These are phyloP conservation scores for Bondarzewia mesenterica DNA, from an alignment of 1,284 basidiomycete species.

Conservation along the genomic window DNA sequence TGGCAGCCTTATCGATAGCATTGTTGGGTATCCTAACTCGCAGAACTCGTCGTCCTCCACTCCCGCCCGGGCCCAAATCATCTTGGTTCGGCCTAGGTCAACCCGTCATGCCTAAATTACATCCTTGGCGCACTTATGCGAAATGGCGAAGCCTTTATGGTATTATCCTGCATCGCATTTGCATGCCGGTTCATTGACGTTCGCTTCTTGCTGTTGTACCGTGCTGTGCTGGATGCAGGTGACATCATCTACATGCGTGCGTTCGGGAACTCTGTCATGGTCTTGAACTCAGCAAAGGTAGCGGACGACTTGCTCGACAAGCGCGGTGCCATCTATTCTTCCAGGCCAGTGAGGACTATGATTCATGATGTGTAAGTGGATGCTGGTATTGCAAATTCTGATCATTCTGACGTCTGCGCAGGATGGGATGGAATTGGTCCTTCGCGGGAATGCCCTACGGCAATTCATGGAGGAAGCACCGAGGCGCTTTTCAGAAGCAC, in stretches of 20 bases:
- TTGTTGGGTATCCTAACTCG: background rate
- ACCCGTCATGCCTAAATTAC: background rate
- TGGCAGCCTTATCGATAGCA: background rate
- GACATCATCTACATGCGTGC: background rate
- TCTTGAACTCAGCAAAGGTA: slow-evolving; percentile 36
- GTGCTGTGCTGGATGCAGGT: background rate
- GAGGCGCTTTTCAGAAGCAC: background rate
- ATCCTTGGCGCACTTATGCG: background rate
- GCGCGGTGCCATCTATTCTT: slow-evolving; percentile 25
- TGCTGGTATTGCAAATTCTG: background rate
- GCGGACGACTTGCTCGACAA: slow-evolving; percentile 38
- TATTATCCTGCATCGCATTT: background rate
- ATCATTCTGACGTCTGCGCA: background rate
- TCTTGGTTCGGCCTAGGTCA: background rate
- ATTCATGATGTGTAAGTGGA: slow-evolving; percentile 32
- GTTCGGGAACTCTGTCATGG: slow-evolving; percentile 28
- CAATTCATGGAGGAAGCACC: background rate
- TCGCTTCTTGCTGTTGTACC: background rate
- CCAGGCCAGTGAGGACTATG: slow-evolving; percentile 33
- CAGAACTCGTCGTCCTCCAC: background rate
- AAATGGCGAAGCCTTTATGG: background rate
- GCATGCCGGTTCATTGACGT: background rate
- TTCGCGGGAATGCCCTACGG: background rate
- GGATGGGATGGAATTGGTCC: slow-evolving; percentile 1
- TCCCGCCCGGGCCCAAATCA: background rate